A percentile compares a stretch with the other conserved stretches of the same genome.
Conservation (phyloP, 257 asterid species). For the Solanum chmielewskii region DNA sequence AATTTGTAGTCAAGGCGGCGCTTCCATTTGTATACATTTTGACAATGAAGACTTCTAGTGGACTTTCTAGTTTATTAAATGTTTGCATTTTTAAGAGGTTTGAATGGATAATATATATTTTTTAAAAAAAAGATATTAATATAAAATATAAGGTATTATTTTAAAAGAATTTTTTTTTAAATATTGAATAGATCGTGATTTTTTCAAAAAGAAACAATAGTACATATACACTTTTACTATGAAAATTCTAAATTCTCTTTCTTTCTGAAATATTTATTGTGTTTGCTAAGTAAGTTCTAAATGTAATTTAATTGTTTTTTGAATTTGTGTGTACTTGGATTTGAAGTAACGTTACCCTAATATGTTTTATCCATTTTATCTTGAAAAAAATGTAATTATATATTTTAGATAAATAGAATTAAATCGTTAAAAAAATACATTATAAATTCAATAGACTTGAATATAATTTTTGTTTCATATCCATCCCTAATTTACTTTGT, state of each 20-base stretch:
- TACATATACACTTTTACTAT: not conserved
- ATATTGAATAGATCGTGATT: not conserved
- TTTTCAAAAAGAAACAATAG: fast-evolving
- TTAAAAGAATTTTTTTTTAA: not conserved
- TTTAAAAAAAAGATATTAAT: not conserved
- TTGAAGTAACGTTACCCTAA: too few relatives aligned
- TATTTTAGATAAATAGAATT: not conserved
- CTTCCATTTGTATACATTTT: not conserved
- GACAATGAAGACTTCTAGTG: not conserved
- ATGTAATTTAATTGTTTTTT: not conserved
- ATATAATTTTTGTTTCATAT: too few relatives aligned
- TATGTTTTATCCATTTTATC: too few relatives aligned
- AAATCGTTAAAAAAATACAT: too few relatives aligned
- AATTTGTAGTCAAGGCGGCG: not conserved
- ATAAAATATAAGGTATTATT: not conserved
- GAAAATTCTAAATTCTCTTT: not conserved
- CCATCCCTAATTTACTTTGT: not conserved
- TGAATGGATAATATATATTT: too few relatives aligned
- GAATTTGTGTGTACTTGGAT: not conserved
- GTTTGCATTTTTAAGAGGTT: not conserved
- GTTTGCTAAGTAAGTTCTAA: not conserved
- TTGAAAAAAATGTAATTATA: too few relatives aligned
- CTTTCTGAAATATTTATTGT: not conserved
- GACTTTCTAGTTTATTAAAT: not conserved
- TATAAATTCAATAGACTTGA: too few relatives aligned